These are phyloP conservation scores for Guadua angustifolia DNA, from an alignment of 176 grass and related monocot species.

Conservation along the genomic window DNA sequence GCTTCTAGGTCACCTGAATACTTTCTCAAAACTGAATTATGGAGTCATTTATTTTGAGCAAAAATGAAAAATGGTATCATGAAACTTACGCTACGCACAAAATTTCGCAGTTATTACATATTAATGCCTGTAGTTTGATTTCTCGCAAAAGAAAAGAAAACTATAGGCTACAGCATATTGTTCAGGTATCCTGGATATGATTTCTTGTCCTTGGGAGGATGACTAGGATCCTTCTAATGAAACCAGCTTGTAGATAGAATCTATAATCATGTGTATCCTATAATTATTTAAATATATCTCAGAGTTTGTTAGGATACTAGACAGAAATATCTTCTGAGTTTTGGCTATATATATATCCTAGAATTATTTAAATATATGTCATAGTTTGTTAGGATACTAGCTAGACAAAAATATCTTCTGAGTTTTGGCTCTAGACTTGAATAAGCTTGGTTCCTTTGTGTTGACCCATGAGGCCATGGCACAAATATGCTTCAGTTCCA, in stretches of 20 bases:
- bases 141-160: not conserved
- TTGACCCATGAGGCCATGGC: not conserved
- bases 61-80: not conserved
- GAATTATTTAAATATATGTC: too few relatives aligned
- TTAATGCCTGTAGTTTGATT: not conserved
- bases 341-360: not conserved
- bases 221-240: conserved; percentile 45
- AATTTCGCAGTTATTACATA: not conserved
- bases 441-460: not conserved
- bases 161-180: not conserved
- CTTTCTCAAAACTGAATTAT: not conserved
- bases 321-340: conserved; percentile 37
- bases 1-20: not conserved
- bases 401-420: too few relatives aligned
- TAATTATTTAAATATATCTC: conserved; percentile 35
- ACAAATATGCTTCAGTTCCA: not conserved
- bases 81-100: not conserved
- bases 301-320: conserved; percentile 30
- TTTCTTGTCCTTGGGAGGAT: conserved; percentile 28
- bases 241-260: conserved; percentile 18
- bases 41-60: not conserved
- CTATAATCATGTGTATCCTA: conserved; percentile 23
- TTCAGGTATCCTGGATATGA: conserved; percentile 20
- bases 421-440: not conserved
- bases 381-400: too few relatives aligned